Base-by-base conservation (phyloP, 2,329 filamentous ascomycete species). In the Penicillium rolfsii region DNA sequence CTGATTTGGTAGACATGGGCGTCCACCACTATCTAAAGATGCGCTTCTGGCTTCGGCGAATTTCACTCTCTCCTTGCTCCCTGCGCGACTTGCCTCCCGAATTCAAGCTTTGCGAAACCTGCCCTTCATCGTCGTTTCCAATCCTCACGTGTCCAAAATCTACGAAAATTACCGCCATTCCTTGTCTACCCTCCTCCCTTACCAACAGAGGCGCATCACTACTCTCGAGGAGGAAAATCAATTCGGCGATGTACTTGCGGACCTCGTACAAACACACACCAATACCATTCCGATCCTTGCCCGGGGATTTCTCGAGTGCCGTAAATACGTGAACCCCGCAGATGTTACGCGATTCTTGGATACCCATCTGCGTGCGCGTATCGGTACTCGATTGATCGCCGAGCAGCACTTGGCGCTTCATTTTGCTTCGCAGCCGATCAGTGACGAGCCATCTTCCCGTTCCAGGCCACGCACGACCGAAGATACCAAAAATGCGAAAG, bases 81-180 rank as follows among this genome's bases (percentile, higher is more conserved):
- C 95, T 14, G 91, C 95, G 53, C 91, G 95, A 40, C 88, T 99
- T 28, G 95, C 95, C 28, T 92, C 96, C 75, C 91, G 95, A 59
- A 96, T 99, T 66, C 91, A 97, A 76, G 92, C 93, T 46, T 83
- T 99, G 19, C 89, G 93, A 65, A 97, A 96, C 74, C 86, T 99
- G 8, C 95, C 95, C 0, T 99, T 94, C 77, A 98, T 99, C 66
- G 94, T 99, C 58, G 95, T 99, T 28, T 93, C 94, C n/a, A 98
- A 99, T 74, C 91, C 93, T 0, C 92, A 97, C 74, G 93, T 99
- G 68, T 91, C 89, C 28, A 89, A 90, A 71, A 99, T 99, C 66
- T 97, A 98, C 82, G 89, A 91, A 77, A 98, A 97, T 78, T 99
- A 99, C 77, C 83, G 96, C 48, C 93, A 97, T 77, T 97, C 93